These are phyloP conservation scores for Viridothelium virens DNA, from an alignment of 495 filamentous ascomycete genomes.

Conservation along the genomic window DNA sequence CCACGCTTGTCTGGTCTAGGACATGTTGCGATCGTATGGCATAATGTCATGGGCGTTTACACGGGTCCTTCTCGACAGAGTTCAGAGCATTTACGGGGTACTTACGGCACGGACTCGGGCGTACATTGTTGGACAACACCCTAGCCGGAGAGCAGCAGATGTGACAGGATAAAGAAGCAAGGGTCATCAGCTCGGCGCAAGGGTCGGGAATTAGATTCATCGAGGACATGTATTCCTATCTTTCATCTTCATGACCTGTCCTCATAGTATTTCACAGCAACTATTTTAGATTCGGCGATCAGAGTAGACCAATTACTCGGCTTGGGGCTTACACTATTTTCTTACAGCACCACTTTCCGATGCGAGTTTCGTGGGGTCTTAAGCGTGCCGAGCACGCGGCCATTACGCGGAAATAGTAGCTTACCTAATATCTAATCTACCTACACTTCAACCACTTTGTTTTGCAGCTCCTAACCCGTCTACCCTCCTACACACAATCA, in stretches of 20 bases:
- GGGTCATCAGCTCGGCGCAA: not conserved
- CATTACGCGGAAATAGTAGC: not conserved
- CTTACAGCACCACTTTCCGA: not conserved
- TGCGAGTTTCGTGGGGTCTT: not conserved
- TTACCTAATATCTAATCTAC: not conserved
- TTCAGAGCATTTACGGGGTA: not conserved
- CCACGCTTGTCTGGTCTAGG: too few species aligned
- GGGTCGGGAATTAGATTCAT: not conserved
- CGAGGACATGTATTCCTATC: not conserved
- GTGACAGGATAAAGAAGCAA: not conserved
- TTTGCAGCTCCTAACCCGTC: too few species aligned
- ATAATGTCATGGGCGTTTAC: not conserved
- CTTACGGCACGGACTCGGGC: not conserved
- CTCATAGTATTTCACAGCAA: too few species aligned
- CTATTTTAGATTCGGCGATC: too few species aligned
- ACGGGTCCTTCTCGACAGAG: constrained; percentile 19
- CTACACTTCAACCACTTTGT: not conserved
- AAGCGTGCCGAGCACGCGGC: not conserved
- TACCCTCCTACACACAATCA: too few species aligned
- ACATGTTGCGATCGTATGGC: too few species aligned
- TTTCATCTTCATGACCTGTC: not conserved
- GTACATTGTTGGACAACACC: constrained; percentile 9
- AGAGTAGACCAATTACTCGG: not conserved
- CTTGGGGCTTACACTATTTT: not conserved
- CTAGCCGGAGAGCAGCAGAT: not conserved